Evolutionary conservation across 1,139 yeast species (phyloP), one percentile per base, ranked within the genome.

Genomic region (Pichia inconspicua): DNA sequence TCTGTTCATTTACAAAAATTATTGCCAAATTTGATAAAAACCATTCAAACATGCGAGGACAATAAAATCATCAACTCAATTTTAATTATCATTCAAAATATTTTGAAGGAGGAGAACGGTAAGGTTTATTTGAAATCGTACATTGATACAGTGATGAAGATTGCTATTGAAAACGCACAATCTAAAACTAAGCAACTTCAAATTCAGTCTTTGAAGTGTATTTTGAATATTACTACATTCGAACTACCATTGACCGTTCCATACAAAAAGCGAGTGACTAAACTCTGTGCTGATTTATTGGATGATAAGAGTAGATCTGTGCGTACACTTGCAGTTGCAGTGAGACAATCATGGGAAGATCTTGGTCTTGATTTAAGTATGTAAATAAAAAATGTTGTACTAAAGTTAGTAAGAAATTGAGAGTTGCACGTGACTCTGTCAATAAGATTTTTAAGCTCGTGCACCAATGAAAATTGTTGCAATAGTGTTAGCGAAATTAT

Each of bases 221-320:
- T 89, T 47, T 67, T 71, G 19, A 82, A 44, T 5, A 47, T 60
- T 53, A 60, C 25, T 58, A 65, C 9, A 55, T 77, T 55, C 50
- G 68, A 74, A 25, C 56, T 71, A 48, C 44, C 50, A n/a, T 62
- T 68, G 28, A 58, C 83, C 47, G 67, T 75, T 28, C 79, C 82
- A 7, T 83, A 73, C 59, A 79, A 78, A 58, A 60, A 65, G 7
- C 65, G 63, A 5, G 72, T 86, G 9, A 70, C 87, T 41, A 65
- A 59, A 27, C 72, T 71, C 10, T 67, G 87, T 46, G 70, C 68
- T 2, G 60, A 59, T 1, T 81, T 76, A 1, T 69, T 92, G 54
- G 95, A 86, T 56, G 97, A 92, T 62, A 76, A 73, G 47, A 82
- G 74, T 60, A 76, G 98, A 63, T 67, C 65, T 6, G 87, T 92